These are phyloP conservation scores for Cercospora berteroae DNA, from an alignment of 2,329 filamentous ascomycete species.

Conservation along the genomic window DNA sequence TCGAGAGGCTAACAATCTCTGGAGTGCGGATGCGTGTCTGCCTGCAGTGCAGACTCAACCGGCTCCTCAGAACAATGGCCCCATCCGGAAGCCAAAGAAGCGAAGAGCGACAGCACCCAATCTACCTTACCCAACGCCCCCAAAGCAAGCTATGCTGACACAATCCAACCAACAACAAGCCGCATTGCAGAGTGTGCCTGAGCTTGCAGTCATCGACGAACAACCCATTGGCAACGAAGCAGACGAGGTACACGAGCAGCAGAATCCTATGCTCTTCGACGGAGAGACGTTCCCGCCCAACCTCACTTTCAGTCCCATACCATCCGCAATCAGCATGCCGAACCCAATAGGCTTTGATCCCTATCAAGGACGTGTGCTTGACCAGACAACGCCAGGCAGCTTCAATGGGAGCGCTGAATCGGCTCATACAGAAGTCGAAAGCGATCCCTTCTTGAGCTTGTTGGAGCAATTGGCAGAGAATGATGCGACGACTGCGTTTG, in stretches of 20 bases:
- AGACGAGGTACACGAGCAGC: slow-evolving; percentile 14
- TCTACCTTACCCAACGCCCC: slow-evolving; percentile 27
- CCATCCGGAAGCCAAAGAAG: slow-evolving; percentile 23
- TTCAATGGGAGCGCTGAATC: slow-evolving; percentile 42
- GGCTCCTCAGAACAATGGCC: neutral
- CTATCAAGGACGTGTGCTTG: slow-evolving; percentile 30
- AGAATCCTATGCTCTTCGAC: slow-evolving; percentile 30
- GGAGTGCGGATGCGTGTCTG: slow-evolving; percentile 5
- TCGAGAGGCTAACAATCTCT: neutral
- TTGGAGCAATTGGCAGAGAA: slow-evolving; percentile 82
- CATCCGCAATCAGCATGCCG: slow-evolving; percentile 15
- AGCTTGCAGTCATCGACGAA: slow-evolving; percentile 13
- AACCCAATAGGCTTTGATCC: slow-evolving; percentile 21
- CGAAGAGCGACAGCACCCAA: slow-evolving; percentile 28
- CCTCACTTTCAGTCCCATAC: slow-evolving; percentile 38
- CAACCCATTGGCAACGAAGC: slow-evolving; percentile 4
- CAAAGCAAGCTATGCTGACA: slow-evolving; percentile 12
- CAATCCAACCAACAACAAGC: slow-evolving; percentile 15
- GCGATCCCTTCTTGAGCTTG: slow-evolving; percentile 76
- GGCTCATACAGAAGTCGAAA: slow-evolving; percentile 55
- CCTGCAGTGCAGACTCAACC: slow-evolving; percentile 16
- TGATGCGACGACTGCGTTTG: slow-evolving; percentile 59
- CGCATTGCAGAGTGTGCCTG: slow-evolving; percentile 1
- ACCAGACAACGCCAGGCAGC: slow-evolving; percentile 47
- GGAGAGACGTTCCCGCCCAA: slow-evolving; percentile 43